Evolutionary conservation across 495 filamentous ascomycete genomes (phyloP).

Genomic region (Melanomma pulvis-pyrius): DNA sequence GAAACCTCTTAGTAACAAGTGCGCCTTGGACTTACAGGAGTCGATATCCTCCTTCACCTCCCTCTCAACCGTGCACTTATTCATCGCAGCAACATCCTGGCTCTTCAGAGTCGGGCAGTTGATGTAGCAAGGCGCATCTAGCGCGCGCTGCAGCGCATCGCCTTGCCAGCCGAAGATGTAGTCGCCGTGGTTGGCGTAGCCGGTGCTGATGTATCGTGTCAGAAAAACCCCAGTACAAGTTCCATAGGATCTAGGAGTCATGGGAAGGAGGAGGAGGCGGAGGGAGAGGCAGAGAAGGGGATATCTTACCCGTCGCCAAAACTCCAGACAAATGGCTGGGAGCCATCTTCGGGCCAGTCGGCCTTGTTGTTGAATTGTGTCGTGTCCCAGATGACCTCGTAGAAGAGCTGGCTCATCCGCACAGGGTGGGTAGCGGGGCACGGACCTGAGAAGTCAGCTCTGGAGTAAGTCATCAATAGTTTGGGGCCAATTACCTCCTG

Average conservation of each 20-base stretch:
- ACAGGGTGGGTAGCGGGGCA: constrained; percentile 30
- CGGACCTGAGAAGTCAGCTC: neutral
- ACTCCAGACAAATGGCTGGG: constrained; percentile 35
- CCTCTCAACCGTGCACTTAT: constrained; percentile 9
- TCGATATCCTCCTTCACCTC: constrained; percentile 30
- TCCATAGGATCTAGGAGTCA: neutral
- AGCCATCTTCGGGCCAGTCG: constrained; percentile 31
- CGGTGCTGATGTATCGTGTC: neutral
- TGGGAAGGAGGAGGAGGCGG: neutral
- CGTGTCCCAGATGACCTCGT: constrained; percentile 33
- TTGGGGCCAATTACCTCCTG: neutral
- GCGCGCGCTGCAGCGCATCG: constrained; percentile 27
- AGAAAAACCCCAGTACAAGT: neutral
- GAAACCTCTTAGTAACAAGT: neutral
- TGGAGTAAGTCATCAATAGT: neutral
- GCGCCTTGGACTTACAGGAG: constrained; percentile 10
- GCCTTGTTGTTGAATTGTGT: constrained; percentile 24
- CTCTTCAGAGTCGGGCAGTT: constrained; percentile 25
- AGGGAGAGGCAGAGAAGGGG: neutral
- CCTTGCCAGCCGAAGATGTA: constrained; percentile 33
- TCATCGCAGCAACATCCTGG: constrained; percentile 9
- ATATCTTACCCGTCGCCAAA: constrained; percentile 23
- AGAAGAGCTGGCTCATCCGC: constrained; percentile 24
- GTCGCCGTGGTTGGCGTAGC: constrained; percentile 24
- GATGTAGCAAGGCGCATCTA: constrained; percentile 20